Percentiles rank a stretch among this genome's conserved stretches.
phyloP scores from a whole-genome alignment of 148 eudicot species.

The Fagopyrum tataricum region DNA sequence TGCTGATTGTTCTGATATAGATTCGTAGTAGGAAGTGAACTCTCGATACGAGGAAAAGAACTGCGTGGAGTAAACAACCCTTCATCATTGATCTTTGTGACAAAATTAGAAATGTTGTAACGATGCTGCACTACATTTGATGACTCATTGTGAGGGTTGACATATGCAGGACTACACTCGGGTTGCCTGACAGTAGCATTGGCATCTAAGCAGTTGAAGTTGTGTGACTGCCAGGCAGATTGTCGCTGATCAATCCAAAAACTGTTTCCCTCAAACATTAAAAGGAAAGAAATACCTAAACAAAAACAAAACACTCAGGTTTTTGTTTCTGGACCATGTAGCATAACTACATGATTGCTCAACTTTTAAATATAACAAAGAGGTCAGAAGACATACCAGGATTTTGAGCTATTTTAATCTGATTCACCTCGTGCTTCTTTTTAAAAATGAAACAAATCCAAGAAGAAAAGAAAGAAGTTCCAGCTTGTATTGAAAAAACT shows the following conservation, averaged over 20 bases:
- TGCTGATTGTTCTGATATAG: conserved; percentile 19
- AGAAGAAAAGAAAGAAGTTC: conserved; percentile 22
- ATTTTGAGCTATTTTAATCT: conserved; percentile 21
- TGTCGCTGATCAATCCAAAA: conserved; percentile 33
- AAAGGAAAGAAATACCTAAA: conserved; percentile 44
- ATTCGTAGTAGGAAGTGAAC: conserved; percentile 13
- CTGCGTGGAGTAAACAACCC: conserved; percentile 14
- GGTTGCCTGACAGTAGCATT: conserved; percentile 27
- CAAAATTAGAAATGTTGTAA: conserved; percentile 22
- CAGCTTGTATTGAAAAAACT: conserved; percentile 26
- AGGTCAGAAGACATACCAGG: conserved; percentile 32
- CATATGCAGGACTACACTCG: conserved; percentile 23
- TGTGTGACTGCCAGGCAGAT: conserved; percentile 32
- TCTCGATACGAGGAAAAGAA: conserved; percentile 15
- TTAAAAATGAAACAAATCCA: conserved; percentile 21
- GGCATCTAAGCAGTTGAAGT: conserved; percentile 30
- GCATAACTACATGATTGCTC: background rate
- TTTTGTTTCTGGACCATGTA: background rate
- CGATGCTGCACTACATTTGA: conserved; percentile 21
- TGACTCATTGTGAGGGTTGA: no score
- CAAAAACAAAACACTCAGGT: background rate
- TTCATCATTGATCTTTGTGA: conserved; percentile 18
- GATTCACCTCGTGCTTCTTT: conserved; percentile 18
- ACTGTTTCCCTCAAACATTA: conserved; percentile 44
- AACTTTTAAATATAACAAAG: background rate